These are phyloP conservation scores for Teratosphaeria destructans DNA, from an alignment of 2,329 filamentous ascomycete species.

Conservation along the genomic window DNA sequence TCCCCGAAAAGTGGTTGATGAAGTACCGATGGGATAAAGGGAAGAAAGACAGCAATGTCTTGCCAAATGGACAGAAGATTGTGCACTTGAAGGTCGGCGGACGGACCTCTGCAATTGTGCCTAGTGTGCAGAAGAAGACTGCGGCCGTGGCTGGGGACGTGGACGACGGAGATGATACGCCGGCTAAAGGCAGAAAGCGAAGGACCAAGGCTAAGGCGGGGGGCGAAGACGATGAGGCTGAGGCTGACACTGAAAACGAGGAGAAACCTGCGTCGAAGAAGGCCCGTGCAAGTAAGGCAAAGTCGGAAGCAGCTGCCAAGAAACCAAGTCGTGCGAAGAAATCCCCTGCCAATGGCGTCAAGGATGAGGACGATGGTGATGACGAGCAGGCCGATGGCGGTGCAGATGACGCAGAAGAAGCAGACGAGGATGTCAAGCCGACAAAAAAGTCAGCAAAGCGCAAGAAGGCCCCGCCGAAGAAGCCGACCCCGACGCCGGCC, in stretches of 20 bases:
- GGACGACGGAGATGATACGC: slow-evolving; percentile 11
- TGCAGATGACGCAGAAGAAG: slow-evolving; percentile 6
- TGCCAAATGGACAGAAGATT: slow-evolving; percentile 79
- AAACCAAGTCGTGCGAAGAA: slow-evolving; percentile 7
- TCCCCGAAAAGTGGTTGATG: slow-evolving; percentile 66
- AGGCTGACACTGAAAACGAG: slow-evolving; percentile 1
- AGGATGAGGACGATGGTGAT: slow-evolving; percentile 2
- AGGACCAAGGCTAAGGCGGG: slow-evolving; percentile 16
- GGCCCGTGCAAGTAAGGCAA: slow-evolving; percentile 4
- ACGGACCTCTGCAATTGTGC: slow-evolving; percentile 81
- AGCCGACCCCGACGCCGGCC: slow-evolving; percentile 5
- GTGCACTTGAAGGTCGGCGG: slow-evolving; percentile 82
- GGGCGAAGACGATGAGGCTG: slow-evolving; percentile 14
- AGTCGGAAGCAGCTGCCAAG: slow-evolving; percentile 2
- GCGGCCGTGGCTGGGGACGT: slow-evolving; percentile 46
- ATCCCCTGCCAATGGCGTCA: slow-evolving; percentile 3
- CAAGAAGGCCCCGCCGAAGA: slow-evolving; percentile 8
- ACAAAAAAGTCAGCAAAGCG: neutral
- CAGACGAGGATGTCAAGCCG: slow-evolving; percentile 3
- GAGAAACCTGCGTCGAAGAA: slow-evolving; percentile 13
- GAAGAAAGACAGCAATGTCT: slow-evolving; percentile 56
- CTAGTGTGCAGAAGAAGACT: slow-evolving; percentile 75
- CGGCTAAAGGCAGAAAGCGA: slow-evolving; percentile 24
- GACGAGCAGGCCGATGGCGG: slow-evolving; percentile 3
- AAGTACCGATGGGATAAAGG: slow-evolving; percentile 65